Evolutionary conservation across 192 early-diverging fungal genomes (phyloP), one percentile per base, ranked within the genome.

Genomic region (Podila horticola): DNA sequence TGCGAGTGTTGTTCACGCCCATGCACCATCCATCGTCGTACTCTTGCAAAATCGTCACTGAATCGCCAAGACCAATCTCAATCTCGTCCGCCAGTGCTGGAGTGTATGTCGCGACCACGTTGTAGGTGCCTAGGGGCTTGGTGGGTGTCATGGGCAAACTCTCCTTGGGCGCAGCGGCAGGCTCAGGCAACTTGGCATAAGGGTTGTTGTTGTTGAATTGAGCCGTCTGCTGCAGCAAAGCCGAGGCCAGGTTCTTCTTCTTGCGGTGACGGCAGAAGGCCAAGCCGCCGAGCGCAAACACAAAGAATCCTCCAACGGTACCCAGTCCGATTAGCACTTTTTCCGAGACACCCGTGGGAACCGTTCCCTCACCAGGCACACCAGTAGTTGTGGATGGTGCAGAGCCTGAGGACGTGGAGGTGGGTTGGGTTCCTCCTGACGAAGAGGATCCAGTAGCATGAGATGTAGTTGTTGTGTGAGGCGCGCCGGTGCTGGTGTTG

Each of bases 21-120:
- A 83, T 79, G 65, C 85, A 86, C 89, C 89, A 90, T 12, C 89
- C 89, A 75, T 90, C 89, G 68, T 90, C 89, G 59, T 86, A 90
- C 58, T 86, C 85, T 36, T 79, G 75, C 17, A 88, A 58, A 28
- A 90, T 82, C 8, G 86, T 82, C 31, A 90, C 83, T 9, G 84
- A 84, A 34, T 90, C 89, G 19, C 88, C 86, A 19, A 66, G 58
- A 64, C 85, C 81, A 57, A 90, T 84, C 67, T 86, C 86, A 50
- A 90, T 79, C 71, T 90, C 89, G 60, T 90, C 89, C 24, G 82
- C 82, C 26, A 90, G 52, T 4, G 87, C 86, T 8, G 89, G 89
- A 26, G 82, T 85, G 50, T 88, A 88, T 7, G 84, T 87, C 15
- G 82, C 65, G 4, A 85, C 61, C 6, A 87, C 87, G 26, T 50